phyloP scores from a whole-genome alignment of 1,284 basidiomycete genomes.

The Heterobasidion annosum region DNA sequence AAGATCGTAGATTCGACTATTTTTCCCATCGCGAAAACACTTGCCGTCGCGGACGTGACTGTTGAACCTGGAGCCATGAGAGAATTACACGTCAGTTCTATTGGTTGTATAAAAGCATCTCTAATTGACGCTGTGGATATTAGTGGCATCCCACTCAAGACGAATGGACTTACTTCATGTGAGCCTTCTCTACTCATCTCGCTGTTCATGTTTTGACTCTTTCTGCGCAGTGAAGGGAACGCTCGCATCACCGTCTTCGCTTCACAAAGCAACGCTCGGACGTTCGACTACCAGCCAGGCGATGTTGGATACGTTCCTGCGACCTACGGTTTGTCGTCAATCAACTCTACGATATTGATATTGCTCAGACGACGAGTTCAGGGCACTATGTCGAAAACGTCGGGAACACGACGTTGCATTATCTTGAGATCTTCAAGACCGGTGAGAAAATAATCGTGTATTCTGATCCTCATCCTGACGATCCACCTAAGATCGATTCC shows the following conservation, averaged over 20 bases:
- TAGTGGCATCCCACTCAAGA: constrained; percentile 73
- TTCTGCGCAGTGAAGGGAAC: constrained; percentile 34
- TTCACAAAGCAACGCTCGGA: constrained; percentile 48
- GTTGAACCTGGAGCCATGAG: constrained; percentile 57
- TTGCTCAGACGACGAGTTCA: constrained; percentile 9
- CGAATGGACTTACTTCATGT: constrained; percentile 55
- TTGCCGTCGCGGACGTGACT: constrained; percentile 58
- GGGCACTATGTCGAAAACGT: constrained; percentile 69
- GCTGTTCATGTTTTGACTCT: background rate
- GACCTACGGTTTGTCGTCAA: constrained; percentile 30
- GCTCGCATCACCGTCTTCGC: constrained; percentile 61
- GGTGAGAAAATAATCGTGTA: constrained; percentile 19
- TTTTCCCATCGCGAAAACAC: constrained; percentile 43
- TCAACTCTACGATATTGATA: background rate
- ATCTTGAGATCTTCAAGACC: constrained; percentile 58
- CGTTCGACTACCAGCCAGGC: constrained; percentile 54
- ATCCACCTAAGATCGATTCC: constrained; percentile 32
- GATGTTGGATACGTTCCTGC: constrained; percentile 59
- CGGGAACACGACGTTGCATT: constrained; percentile 53
- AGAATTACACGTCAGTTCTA: constrained; percentile 26
- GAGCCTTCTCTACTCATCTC: constrained; percentile 4
- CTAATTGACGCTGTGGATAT: background rate
- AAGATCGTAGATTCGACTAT: constrained; percentile 54
- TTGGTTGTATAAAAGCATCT: background rate
- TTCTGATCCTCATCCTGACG: background rate